phyloP scores from a whole-genome alignment of 1,284 basidiomycete genomes.

The Stygiomarasmius scandens region DNA sequence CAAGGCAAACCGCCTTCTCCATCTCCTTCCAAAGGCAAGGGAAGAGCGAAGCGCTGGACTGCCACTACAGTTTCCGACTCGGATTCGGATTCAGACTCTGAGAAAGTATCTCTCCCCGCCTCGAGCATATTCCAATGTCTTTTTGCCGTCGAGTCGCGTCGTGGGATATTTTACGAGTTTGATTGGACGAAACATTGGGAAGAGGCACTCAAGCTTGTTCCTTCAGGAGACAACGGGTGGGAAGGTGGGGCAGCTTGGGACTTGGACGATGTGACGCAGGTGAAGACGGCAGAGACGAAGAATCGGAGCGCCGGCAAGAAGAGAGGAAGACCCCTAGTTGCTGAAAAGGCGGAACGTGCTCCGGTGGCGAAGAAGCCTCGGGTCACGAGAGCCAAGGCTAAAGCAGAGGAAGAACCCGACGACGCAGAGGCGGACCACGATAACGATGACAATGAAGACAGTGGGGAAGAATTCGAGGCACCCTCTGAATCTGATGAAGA shows the following conservation, averaged over 20 bases:
- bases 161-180: slow-evolving; percentile 65
- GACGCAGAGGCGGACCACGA: neutral
- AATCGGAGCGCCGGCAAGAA: slow-evolving; percentile 1
- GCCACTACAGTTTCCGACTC: slow-evolving; percentile 15
- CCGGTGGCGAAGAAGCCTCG: neutral
- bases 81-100: slow-evolving; percentile 11
- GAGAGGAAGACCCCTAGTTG: neutral
- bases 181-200: slow-evolving; percentile 55
- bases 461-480: slow-evolving; percentile 3
- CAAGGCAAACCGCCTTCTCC: slow-evolving; percentile 21
- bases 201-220: slow-evolving; percentile 33
- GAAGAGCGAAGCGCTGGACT: too few relatives aligned
- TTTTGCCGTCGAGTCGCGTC: slow-evolving; percentile 58
- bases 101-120: slow-evolving; percentile 7
- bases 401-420: slow-evolving; percentile 5
- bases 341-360: neutral
- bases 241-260: slow-evolving; percentile 6
- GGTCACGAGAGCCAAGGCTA: neutral
- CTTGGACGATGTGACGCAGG: neutral
- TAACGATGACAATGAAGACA: neutral
- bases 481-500: slow-evolving; percentile 4
- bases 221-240: neutral
- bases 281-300: neutral
- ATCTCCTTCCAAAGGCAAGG: slow-evolving; percentile 20
- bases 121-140: slow-evolving; percentile 49